Evolutionary conservation across 164 flowering plant species (phyloP).

Genomic region (Chimonanthus salicifolius): DNA sequence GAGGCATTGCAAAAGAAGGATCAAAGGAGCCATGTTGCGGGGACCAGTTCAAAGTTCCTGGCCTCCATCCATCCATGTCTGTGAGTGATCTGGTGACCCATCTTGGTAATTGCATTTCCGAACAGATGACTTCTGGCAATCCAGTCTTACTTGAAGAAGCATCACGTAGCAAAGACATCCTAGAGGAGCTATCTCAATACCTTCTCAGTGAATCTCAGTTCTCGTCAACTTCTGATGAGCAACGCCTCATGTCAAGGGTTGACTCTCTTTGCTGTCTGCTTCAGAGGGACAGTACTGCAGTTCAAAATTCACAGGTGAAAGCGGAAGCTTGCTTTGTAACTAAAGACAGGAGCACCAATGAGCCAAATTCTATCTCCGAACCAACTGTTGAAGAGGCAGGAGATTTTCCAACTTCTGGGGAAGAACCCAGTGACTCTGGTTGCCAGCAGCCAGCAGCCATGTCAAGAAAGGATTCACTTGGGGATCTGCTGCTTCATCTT

Average conservation of each 20-base stretch:
- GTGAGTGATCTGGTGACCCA: slow-evolving; percentile 73
- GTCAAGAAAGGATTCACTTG: slow-evolving; percentile 76
- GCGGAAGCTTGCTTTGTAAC: slow-evolving; percentile 16
- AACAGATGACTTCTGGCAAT: slow-evolving; percentile 48
- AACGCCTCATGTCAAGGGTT: slow-evolving; percentile 73
- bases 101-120: slow-evolving; percentile 57
- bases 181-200: slow-evolving; percentile 61
- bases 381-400: slow-evolving; percentile 14
- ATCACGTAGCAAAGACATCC: slow-evolving; percentile 33
- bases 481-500: slow-evolving; percentile 73
- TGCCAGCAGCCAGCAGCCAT: slow-evolving; percentile 36
- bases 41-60: slow-evolving; percentile 57
- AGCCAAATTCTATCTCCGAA: slow-evolving; percentile 8
- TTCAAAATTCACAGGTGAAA: slow-evolving; percentile 22
- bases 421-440: slow-evolving; percentile 24
- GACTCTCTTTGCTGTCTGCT: slow-evolving; percentile 79
- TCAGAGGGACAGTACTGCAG: slow-evolving; percentile 46
- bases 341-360: slow-evolving; percentile 14
- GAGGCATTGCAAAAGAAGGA: slow-evolving; percentile 20
- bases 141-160: slow-evolving; percentile 29
- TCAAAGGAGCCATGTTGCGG: slow-evolving; percentile 24
- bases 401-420: slow-evolving; percentile 15
- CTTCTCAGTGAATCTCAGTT: slow-evolving; percentile 58
- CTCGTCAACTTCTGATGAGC: slow-evolving; percentile 56
- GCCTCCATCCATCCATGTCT: slow-evolving; percentile 66